Base-by-base conservation (phyloP, 208 protist genomes). In the Trypanosoma mega region DNA sequence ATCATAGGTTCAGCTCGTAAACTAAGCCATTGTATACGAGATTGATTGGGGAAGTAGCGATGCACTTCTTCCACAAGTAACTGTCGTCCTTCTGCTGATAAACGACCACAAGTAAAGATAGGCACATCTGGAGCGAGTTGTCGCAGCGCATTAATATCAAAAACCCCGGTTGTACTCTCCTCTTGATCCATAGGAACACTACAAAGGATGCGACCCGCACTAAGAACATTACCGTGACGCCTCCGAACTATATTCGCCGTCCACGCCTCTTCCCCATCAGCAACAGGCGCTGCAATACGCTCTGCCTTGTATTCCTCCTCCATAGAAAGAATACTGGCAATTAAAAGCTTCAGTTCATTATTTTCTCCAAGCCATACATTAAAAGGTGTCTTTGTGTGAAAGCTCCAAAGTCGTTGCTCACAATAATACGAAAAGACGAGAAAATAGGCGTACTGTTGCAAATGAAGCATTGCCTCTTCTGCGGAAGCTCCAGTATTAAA, bases 341-440 rank as follows among this genome's bases (percentile, higher is more conserved):
- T 90, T 49, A 94, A 65, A 21, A 94, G 37, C 56, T 68, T 78
- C 33, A 94, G 30, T 43, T 90, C 83, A 20, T 76, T 55, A 68
- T 87, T 87, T 18, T 78, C 77, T 26, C 64, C 44, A 9, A 94
- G 73, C 84, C 85, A 94, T 37, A 82, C 56, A 26, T 64, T 73
- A 44, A 94, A 94, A 44, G 76, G 66, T 1, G 60, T 21, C 14
- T 72, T 78, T 18, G 74, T 82, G 20, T 74, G 39, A 48, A 81
- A 80, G 50, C 76, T 80, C 85, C 88, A 94, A 53, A 94, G 37
- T 8, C 85, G 77, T 69, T 92, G 88, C 78, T 94, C 88, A 58
- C 88, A 94, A 72, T 91, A 94, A 62, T 90, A 94, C 8, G 82
- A 91, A 63, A 94, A 92, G 44, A 89, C 78, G 59, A 94, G 74